Conservation (phyloP, 352 stramenopile species). For the Vaucheria bursata region DNA sequence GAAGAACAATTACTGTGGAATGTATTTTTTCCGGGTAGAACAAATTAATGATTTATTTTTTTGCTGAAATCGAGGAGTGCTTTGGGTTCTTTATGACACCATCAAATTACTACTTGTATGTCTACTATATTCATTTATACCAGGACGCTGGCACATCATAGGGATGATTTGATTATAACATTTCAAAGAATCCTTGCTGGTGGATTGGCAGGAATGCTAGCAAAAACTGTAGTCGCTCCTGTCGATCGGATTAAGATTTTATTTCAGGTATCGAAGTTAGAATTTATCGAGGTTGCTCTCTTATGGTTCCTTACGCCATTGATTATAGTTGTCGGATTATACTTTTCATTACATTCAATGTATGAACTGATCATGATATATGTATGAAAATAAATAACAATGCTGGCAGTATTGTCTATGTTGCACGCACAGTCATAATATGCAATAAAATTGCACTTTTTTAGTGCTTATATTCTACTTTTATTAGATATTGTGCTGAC, state of each 20-base stretch:
- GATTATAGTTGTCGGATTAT: no score
- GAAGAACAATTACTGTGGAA: background rate
- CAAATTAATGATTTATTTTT: background rate
- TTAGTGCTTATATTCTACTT: no score
- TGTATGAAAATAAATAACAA: no score
- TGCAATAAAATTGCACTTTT: no score
- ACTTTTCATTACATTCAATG: no score
- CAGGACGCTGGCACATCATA: conserved; percentile 17
- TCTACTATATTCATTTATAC: background rate
- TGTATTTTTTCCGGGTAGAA: background rate
- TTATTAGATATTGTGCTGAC: no score
- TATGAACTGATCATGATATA: no score
- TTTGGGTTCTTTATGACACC: background rate
- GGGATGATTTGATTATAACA: conserved; percentile 34
- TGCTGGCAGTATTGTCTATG: no score
- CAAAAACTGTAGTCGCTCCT: conserved; percentile 71
- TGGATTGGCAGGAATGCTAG: conserved; percentile 55
- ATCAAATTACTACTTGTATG: background rate
- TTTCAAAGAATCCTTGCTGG: conserved; percentile 42
- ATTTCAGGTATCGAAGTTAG: conserved; percentile 75
- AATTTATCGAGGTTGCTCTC: no score
- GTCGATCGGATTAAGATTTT: conserved; percentile 80
- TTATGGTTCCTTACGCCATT: no score
- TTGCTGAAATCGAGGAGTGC: background rate
- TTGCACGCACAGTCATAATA: no score